Evolutionary conservation across 2,329 filamentous ascomycete species (phyloP).

Genomic region (Aspergillus arachidicola): DNA sequence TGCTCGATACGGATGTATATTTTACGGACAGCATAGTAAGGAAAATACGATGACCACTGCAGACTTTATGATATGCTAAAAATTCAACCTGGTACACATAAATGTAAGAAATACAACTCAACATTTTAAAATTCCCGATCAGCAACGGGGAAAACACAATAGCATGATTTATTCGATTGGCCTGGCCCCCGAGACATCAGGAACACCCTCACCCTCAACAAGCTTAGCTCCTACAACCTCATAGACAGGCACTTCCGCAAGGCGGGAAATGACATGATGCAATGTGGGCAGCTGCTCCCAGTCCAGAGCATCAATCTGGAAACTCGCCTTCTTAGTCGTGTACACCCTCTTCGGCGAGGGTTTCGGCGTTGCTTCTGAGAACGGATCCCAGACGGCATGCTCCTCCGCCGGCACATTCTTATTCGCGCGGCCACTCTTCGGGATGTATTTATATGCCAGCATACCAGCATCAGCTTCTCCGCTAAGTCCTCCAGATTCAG

Average conservation of each 20-base stretch:
- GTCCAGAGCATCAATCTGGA: conserved; percentile 53
- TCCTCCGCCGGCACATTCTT: conserved; percentile 56
- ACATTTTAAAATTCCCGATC: neutral
- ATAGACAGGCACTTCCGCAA: conserved; percentile 60
- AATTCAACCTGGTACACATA: neutral
- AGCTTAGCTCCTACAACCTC: conserved; percentile 44
- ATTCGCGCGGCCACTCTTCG: conserved; percentile 51
- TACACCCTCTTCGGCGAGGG: neutral
- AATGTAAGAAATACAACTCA: neutral
- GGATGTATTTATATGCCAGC: conserved; percentile 40
- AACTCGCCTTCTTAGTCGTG: conserved; percentile 40
- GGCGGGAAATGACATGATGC: conserved; percentile 56
- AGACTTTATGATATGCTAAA: neutral
- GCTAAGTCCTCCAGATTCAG: conserved; percentile 37
- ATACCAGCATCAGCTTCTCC: neutral
- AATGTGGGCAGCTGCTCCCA: conserved; percentile 61
- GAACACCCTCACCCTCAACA: neutral
- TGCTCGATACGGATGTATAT: too few species aligned
- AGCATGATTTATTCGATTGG: neutral
- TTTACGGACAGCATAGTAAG: neutral
- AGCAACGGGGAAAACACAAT: neutral
- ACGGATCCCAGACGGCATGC: conserved; percentile 49
- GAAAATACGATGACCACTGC: neutral
- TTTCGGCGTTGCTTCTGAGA: conserved; percentile 29
- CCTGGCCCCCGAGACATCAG: neutral